Percentiles rank a stretch among this genome's conserved stretches.
Evolutionary conservation across 2,329 filamentous ascomycete species (phyloP).

Genomic region (Myriosclerotinia duriaeana): DNA sequence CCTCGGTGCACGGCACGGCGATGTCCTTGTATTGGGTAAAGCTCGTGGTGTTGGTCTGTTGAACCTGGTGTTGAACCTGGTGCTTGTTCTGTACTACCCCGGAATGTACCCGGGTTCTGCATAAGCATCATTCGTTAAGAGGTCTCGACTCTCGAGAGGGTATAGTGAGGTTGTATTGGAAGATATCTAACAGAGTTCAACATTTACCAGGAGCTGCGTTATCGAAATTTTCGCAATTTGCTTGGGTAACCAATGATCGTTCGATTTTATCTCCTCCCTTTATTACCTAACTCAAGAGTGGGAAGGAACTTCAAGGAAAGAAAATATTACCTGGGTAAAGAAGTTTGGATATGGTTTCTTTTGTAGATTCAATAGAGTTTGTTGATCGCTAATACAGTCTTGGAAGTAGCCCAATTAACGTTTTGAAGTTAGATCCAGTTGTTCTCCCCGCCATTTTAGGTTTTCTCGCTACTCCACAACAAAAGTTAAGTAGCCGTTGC

Average conservation of each 20-base stretch:
- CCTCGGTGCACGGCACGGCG: slow-evolving; percentile 11
- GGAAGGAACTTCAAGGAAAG: no score
- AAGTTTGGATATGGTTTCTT: not conserved
- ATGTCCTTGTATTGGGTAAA: slow-evolving; percentile 12
- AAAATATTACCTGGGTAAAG: not conserved
- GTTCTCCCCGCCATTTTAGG: not conserved
- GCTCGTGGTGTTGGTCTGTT: not conserved
- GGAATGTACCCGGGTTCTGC: slow-evolving; percentile 1
- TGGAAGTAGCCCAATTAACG: not conserved
- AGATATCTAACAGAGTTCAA: not conserved
- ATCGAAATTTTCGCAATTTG: not conserved
- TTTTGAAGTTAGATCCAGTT: not conserved
- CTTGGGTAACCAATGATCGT: not conserved
- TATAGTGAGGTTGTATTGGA: not conserved
- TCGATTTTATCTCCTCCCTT: not conserved
- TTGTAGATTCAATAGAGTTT: not conserved
- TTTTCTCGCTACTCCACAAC: not conserved
- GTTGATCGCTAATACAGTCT: not conserved
- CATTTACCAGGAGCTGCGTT: not conserved
- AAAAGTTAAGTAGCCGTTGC: not conserved
- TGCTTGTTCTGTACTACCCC: not conserved
- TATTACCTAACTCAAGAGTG: not conserved
- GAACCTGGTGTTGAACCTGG: not conserved
- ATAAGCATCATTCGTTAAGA: not conserved
- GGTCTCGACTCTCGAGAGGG: no score